phyloP scores from a whole-genome alignment of 148 eudicot genomes.

The Heliosperma pusillum region DNA sequence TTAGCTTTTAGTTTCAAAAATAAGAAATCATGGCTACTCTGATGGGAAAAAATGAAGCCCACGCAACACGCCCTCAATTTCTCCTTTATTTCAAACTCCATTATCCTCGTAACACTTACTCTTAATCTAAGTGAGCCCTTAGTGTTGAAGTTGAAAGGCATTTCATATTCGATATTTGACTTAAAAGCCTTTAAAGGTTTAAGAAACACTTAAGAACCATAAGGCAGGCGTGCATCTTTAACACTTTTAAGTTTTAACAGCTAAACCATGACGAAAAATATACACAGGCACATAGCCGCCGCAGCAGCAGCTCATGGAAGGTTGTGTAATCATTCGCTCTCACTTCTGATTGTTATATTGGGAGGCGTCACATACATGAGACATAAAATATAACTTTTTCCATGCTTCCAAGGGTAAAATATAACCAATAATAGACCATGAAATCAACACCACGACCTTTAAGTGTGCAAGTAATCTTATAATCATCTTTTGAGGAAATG shows the following conservation, averaged over 20 bases:
- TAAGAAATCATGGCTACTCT: too few species aligned
- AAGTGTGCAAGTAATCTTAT: neutral
- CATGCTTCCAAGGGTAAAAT: neutral
- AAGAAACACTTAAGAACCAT: neutral
- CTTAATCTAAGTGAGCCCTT: too few species aligned
- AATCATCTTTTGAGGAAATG: neutral
- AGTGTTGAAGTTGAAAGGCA: neutral
- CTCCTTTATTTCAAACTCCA: too few species aligned
- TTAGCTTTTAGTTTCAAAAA: too few species aligned
- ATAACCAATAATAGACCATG: neutral
- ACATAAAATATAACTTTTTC: neutral
- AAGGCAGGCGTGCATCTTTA: neutral
- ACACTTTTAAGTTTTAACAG: neutral
- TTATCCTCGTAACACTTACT: too few species aligned
- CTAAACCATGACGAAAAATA: neutral
- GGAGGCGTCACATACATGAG: neutral
- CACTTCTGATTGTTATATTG: neutral
- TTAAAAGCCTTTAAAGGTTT: neutral
- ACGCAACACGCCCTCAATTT: too few species aligned
- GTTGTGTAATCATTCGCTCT: too few species aligned
- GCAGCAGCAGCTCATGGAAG: neutral
- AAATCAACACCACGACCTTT: neutral
- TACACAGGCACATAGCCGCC: neutral
- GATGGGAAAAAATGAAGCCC: too few species aligned
- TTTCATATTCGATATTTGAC: neutral